A percentile compares a stretch with the other conserved stretches of the same genome.
Conservation (phyloP, 2,329 filamentous ascomycete genomes). For the Chaetomium sp. region DNA sequence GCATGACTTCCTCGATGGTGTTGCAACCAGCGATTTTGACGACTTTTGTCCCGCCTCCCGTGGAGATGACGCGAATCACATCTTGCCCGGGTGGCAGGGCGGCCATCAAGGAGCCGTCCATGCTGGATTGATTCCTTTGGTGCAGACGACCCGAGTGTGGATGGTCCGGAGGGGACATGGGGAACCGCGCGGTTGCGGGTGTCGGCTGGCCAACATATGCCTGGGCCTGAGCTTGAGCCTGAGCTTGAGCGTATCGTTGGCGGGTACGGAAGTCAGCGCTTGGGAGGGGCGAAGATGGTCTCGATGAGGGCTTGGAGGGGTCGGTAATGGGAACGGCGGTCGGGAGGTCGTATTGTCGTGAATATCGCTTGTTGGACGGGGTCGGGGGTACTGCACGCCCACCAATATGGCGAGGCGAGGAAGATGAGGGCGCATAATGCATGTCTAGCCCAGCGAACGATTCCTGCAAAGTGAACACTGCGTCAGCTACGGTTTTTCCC, state of each 20-base stretch:
- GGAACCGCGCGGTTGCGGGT: conserved; percentile 47
- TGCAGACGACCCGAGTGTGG: conserved; percentile 59
- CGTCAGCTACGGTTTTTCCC: conserved; percentile 11
- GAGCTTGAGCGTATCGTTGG: conserved; percentile 50
- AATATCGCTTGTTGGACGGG: conserved; percentile 57
- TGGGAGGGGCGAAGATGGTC: conserved; percentile 62
- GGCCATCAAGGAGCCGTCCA: conserved; percentile 81
- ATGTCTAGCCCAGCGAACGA: conserved; percentile 75
- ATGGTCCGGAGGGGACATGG: conserved; percentile 57
- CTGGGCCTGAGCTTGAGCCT: conserved; percentile 29
- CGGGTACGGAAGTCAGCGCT: conserved; percentile 51
- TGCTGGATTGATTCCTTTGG: conserved; percentile 72
- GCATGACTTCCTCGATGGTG: conserved; percentile 86
- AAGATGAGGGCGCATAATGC: conserved; percentile 54
- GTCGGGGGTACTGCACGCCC: conserved; percentile 38
- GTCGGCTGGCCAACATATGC: conserved; percentile 23
- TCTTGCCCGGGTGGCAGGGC: conserved; percentile 79
- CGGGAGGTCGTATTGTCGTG: conserved; percentile 49
- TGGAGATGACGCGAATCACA: conserved; percentile 88
- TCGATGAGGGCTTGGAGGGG: conserved; percentile 51
- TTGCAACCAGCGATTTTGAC: conserved; percentile 89
- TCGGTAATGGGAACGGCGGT: conserved; percentile 31
- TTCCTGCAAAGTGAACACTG: conserved; percentile 47
- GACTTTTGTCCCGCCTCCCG: conserved; percentile 84
- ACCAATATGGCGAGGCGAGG: conserved; percentile 56